Percentiles rank a stretch among this genome's conserved stretches.
These are phyloP conservation scores for Hordeum pubiflorum DNA, from an alignment of 202 grass and related monocot species.

Conservation along the genomic window DNA sequence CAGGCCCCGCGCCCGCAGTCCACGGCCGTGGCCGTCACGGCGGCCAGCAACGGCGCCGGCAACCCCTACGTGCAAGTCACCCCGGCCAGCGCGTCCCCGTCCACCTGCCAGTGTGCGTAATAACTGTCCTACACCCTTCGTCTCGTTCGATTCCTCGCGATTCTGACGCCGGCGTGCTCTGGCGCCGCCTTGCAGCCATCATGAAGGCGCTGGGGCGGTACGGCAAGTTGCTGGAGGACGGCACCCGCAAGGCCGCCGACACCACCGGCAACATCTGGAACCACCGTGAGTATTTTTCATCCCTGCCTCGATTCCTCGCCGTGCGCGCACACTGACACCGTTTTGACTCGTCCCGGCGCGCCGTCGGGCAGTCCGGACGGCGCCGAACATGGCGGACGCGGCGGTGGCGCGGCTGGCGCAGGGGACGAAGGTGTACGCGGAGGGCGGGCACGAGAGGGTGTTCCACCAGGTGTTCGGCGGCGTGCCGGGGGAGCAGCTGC, in stretches of 20 bases:
- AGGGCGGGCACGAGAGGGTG: constrained; percentile 77
- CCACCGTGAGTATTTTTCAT: constrained; percentile 36
- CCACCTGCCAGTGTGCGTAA: constrained; percentile 46
- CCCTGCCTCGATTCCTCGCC: not conserved
- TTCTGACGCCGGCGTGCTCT: not conserved
- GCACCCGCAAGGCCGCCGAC: constrained; percentile 58
- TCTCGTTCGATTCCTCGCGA: not conserved
- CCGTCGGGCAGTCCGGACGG: constrained; percentile 50
- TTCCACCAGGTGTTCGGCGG: constrained; percentile 75
- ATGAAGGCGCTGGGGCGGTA: constrained; percentile 69
- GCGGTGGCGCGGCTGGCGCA: constrained; percentile 71
- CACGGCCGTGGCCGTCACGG: constrained; percentile 32
- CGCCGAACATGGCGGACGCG: constrained; percentile 74
- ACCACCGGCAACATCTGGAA: constrained; percentile 85
- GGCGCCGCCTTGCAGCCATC: constrained; percentile 29
- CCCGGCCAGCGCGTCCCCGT: constrained; percentile 31
- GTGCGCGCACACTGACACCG: not conserved
- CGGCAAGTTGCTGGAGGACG: constrained; percentile 62
- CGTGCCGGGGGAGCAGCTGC: constrained; percentile 66
- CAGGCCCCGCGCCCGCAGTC: constrained; percentile 23
- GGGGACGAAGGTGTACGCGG: constrained; percentile 88
- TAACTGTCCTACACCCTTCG: not conserved
- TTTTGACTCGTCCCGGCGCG: not conserved
- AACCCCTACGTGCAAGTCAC: constrained; percentile 80
- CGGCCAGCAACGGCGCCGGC: constrained; percentile 33